A percentile compares a stretch with the other conserved stretches of the same genome.
Conservation (phyloP, 768 basidiomycete genomes). For the Boletellus sp. region DNA sequence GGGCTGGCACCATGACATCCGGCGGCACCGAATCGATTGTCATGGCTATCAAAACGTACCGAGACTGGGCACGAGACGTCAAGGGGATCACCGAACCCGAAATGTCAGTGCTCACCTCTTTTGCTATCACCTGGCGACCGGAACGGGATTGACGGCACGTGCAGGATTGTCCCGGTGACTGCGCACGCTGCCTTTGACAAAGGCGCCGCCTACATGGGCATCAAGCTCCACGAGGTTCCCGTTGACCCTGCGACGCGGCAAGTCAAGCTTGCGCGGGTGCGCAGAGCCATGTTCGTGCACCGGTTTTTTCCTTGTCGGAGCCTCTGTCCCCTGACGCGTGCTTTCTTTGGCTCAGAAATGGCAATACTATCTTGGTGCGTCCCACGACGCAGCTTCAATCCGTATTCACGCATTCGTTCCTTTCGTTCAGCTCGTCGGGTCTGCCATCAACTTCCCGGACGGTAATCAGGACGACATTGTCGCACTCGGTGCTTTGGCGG, state of each 20-base stretch:
- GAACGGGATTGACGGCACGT: neutral
- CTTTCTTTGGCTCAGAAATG: conserved; percentile 48
- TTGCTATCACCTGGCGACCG: neutral
- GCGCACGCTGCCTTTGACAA: conserved; percentile 97
- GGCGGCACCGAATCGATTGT: conserved; percentile 97
- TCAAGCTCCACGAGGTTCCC: conserved; percentile 87
- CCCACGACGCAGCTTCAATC: neutral
- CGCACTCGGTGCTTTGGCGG: conserved; percentile 70
- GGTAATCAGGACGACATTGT: conserved; percentile 86
- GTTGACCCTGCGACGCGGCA: conserved; percentile 74
- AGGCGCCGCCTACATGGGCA: conserved; percentile 78
- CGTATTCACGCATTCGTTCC: neutral
- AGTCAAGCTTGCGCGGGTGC: conserved; percentile 72
- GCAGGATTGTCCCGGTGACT: conserved; percentile 75
- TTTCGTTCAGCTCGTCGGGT: conserved; percentile 67
- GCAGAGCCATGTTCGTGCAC: conserved; percentile 76
- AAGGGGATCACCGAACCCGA: conserved; percentile 92
- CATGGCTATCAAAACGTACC: conserved; percentile 92
- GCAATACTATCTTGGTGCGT: conserved; percentile 81
- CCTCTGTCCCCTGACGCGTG: conserved; percentile 1
- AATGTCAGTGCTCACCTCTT: conserved; percentile 53
- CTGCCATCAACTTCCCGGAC: conserved; percentile 81
- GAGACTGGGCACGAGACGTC: conserved; percentile 83
- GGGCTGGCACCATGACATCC: conserved; percentile 89
- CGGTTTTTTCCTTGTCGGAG: neutral